Evolutionary conservation across 2,329 filamentous ascomycete species (phyloP), one percentile per base, ranked within the genome.

Genomic region (Eutypa lata): DNA sequence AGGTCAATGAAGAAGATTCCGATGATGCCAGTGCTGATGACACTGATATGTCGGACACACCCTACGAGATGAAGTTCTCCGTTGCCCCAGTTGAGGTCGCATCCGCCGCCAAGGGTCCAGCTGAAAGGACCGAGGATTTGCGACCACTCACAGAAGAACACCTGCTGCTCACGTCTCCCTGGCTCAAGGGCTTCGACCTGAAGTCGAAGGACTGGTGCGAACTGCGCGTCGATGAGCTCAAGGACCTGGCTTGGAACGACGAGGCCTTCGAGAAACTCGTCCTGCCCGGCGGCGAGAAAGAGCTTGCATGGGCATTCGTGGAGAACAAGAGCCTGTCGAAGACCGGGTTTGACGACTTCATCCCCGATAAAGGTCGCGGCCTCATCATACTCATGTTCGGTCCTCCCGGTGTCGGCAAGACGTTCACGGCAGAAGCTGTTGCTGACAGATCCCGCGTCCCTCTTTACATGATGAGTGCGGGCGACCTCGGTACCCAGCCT

Each of bases 401-500:
- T 0, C 63, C 64, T 0, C 70, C 71, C 0, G 70, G 71, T 0
- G 71, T 69, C 3, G 71, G 72, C 3, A 74, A 74, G 60, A 72
- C 70, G 1, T 63, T 69, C 31, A 74, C 71, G 2, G 72, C 70
- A 0, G 69, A 72, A 54, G 65, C 67, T 24, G 69, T 77, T 0
- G 72, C 73, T 1, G 74, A 76, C 40, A 59, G 66, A 4, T 61
- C 69, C 1, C 60, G 67, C 2, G 68, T 69, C 3, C 74, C 73
- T 0, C 61, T 78, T 0, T 76, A 73, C 52, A 52, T 63, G 0
- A 66, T 77, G 51, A 71, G 70, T 6, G 70, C 69, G 2, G 71
- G 71, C 1, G 72, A 73, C 37, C 63, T 78, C 0, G 73, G 73
- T 1, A 69, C 65, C 1, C 53, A 56, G 13, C 62, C 71, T 0